Base-by-base conservation (phyloP, 768 basidiomycete genomes). In the Nevesoporus exiguus region DNA sequence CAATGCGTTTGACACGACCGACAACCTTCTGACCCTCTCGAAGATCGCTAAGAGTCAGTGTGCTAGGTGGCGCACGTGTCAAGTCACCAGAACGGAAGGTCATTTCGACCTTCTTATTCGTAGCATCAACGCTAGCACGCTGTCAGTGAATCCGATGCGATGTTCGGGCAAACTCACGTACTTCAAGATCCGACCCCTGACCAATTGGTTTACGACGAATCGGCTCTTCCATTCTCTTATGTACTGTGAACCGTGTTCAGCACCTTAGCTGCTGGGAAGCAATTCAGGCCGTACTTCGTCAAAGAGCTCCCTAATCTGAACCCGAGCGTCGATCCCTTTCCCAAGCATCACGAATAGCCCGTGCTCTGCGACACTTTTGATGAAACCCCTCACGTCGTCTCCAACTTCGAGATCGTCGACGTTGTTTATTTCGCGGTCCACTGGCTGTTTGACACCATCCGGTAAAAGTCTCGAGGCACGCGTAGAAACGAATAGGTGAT, bases 201-300 rank as follows among this genome's bases (percentile, higher is more conserved):
- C 92, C 3, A 98, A 68, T 62, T 98, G 93, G 61, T 90, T 85
- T 37, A 79, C 73, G 57, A 80, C 72, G 70, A 98, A 98, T 21
- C 78, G 81, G 25, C 79, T 75, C 73, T 95, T 88, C 96, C 96
- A 99, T 37, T 98, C 95, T 71, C 98, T 97, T 63, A 98, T 82
- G 71, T 82, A 98, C 92, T 97, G 61, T 39, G 22, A 21, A 56
- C 42, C 36, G 7, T 41, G 40, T 57, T 62, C 31, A 69, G 59
- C 15, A 51, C 36, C 27, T 45, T 3, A 14, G 19, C 11, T 10
- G 3, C 19, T 11, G 10, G 1, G 17, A 51, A 49, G 25, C 25
- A 51, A 13, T 17, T 54, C 27, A 49, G 17, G 21, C 21, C 55
- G 59, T 61, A 82, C 83, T 62, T 94, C 93, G 64, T 97, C 91